These are phyloP conservation scores for Metahyphopichia silvanorum DNA, from an alignment of 805 yeast genomes.

Conservation along the genomic window DNA sequence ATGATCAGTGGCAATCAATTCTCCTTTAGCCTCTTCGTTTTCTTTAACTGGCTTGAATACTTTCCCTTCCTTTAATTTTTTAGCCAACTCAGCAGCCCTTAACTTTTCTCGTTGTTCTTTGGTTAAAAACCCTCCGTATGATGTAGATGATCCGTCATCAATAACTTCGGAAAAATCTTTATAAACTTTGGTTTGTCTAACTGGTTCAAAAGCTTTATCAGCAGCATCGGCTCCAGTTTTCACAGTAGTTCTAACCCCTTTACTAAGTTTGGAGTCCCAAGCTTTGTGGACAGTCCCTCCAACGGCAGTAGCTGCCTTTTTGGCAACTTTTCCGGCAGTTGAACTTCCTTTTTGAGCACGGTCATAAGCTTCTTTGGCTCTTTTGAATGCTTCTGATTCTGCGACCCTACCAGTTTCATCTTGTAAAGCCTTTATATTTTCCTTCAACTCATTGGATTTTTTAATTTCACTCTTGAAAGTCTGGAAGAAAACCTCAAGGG, in stretches of 20 bases:
- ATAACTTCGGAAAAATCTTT: constrained; percentile 85
- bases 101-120: constrained; percentile 77
- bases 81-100: constrained; percentile 50
- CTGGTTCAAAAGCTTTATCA: constrained; percentile 91
- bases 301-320: constrained; percentile 89
- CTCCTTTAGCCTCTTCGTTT: constrained; percentile 79
- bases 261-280: constrained; percentile 94
- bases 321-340: constrained; percentile 69
- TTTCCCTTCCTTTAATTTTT: constrained; percentile 55
- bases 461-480: constrained; percentile 90
- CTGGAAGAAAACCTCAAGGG: constrained; percentile 88
- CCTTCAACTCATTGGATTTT: constrained; percentile 84
- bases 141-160: constrained; percentile 84
- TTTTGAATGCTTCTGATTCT: constrained; percentile 89
- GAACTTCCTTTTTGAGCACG: constrained; percentile 72
- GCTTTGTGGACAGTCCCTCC: constrained; percentile 88
- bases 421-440: constrained; percentile 88
- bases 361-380: constrained; percentile 89
- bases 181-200: constrained; percentile 83
- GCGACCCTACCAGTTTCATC: constrained; percentile 94
- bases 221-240: constrained; percentile 76
- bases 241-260: constrained; percentile 84
- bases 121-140: constrained; percentile 89
- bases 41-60: constrained; percentile 68
- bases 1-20: constrained; percentile 76